Base-by-base conservation (phyloP, 495 filamentous ascomycete species). In the Daldinia caldariorum region DNA sequence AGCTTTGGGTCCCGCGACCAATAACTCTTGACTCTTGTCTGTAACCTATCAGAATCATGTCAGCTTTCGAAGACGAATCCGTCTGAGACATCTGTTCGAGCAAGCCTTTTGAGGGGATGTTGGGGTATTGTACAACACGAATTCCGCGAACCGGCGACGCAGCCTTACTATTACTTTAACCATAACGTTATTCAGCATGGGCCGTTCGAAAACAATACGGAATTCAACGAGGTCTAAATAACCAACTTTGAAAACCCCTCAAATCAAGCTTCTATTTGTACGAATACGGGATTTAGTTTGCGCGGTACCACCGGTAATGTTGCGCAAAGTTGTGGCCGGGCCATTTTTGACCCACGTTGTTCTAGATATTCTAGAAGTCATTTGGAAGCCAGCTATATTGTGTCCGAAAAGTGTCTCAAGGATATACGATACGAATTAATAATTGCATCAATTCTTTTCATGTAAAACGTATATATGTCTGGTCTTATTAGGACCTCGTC, bases 331-430 rank as follows among this genome's bases (percentile, higher is more conserved):
- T 62, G 31, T 53, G 18, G 47, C 18, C 20, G 26, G 45, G 29
- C 53, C 39, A 14, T 38, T 37, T 29, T 31, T 32, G 60, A 58
- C 58, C 63, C 71, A 73, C 49, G 62, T 35, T 10, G 31, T 67
- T 58, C 58, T 64, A 66, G 37, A 55, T 43, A 56, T 71, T 72
- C 65, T 69, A 72, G 70, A 68, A 69, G 31, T 3, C 31, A 45
- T 64, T 38, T 69, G 6, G 65, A 72, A 65, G 49, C 59, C 18
- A 31, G 61, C 32, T 1, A 37, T 12, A 37, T 12, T 14, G 2
- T 47, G 5, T 34, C 55, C 34, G n/a, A 26, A 41, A 58, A 26
- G 16, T 13, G 18, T 57, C 26, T 35, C 34, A 1, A 32, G 16
- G 41, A 12, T 38, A 45, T 66, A 70, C 57, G 34, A 45, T 66